Conservation (phyloP, 2,329 filamentous ascomycete genomes). For the Berkeleyomyces rouxiae region DNA sequence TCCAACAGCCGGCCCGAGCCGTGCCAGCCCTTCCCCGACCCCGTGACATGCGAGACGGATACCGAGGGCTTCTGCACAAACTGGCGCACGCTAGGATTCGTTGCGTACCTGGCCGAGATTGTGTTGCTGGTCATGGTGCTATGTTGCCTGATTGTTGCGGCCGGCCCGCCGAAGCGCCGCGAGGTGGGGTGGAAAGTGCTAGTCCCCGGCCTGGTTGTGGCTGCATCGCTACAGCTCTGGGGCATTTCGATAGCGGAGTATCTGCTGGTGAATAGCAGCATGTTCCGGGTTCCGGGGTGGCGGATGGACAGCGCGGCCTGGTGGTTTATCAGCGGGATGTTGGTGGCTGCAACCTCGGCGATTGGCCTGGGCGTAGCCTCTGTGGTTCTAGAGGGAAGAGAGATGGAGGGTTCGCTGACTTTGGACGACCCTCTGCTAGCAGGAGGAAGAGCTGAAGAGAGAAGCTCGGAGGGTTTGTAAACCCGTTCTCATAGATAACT, state of each 20-base stretch:
- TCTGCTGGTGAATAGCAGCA: slow-evolving; percentile 25
- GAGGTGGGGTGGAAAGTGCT: slow-evolving; percentile 72
- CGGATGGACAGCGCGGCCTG: slow-evolving; percentile 5
- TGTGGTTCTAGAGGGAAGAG: slow-evolving; percentile 2
- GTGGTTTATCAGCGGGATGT: slow-evolving; percentile 9
- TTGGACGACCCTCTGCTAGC: slow-evolving; percentile 7
- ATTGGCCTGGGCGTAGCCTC: slow-evolving; percentile 2
- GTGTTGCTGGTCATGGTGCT: slow-evolving; percentile 68
- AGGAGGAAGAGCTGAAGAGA: background rate
- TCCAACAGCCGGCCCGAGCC: slow-evolving; percentile 39
- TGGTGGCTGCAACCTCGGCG: slow-evolving; percentile 5
- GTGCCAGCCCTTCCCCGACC: slow-evolving; percentile 43
- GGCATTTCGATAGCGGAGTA: slow-evolving; percentile 54
- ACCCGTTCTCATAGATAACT: background rate
- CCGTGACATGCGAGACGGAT: slow-evolving; percentile 48
- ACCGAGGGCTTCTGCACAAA: slow-evolving; percentile 56
- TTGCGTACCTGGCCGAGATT: slow-evolving; percentile 73
- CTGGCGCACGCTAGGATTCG: slow-evolving; percentile 77
- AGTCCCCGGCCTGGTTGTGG: slow-evolving; percentile 39
- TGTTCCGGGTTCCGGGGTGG: slow-evolving; percentile 10
- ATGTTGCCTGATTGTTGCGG: slow-evolving; percentile 58
- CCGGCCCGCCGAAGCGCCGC: slow-evolving; percentile 62
- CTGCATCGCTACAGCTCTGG: slow-evolving; percentile 4
- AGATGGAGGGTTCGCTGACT: slow-evolving; percentile 7
- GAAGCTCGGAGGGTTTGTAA: background rate